These are phyloP conservation scores for Eimeria praecox DNA, from an alignment of 169 alveolate species.

Conservation along the genomic window DNA sequence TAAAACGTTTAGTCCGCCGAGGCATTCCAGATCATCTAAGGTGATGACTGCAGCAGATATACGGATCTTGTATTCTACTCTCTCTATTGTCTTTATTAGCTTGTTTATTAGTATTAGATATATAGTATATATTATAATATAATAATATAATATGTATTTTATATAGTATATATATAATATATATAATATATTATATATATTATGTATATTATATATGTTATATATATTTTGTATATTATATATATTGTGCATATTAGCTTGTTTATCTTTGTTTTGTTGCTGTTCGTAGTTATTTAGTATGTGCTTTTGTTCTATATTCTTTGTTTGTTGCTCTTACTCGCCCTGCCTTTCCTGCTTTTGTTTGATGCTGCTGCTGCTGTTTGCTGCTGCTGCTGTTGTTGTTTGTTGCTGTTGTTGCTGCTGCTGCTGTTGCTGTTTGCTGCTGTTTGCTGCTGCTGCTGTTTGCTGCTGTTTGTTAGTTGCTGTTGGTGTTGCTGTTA, in stretches of 20 bases:
- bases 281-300: too few species aligned
- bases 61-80: too few species aligned
- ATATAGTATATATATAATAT: too few species aligned
- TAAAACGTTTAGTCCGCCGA: conserved; percentile 62
- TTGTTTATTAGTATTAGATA: neutral
- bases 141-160: too few species aligned
- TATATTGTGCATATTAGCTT: too few species aligned
- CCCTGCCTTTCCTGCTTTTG: neutral
- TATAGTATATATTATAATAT: too few species aligned
- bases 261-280: neutral
- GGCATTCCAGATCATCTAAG: conserved; percentile 80
- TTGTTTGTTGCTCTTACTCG: neutral
- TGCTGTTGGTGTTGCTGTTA: too few species aligned
- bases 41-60: neutral
- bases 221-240: too few species aligned
- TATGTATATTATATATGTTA: too few species aligned
- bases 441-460: neutral
- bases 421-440: neutral
- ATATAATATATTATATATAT: too few species aligned
- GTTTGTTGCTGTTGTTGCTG: too few species aligned
- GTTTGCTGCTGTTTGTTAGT: neutral
- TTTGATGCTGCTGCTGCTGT: neutral
- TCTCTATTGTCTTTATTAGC: neutral
- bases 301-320: neutral
- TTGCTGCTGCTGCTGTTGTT: neutral